A percentile compares a stretch with the other conserved stretches of the same genome.
Conservation (phyloP, 2,329 filamentous ascomycete species). For the Fonsecaea multimorphosa region DNA sequence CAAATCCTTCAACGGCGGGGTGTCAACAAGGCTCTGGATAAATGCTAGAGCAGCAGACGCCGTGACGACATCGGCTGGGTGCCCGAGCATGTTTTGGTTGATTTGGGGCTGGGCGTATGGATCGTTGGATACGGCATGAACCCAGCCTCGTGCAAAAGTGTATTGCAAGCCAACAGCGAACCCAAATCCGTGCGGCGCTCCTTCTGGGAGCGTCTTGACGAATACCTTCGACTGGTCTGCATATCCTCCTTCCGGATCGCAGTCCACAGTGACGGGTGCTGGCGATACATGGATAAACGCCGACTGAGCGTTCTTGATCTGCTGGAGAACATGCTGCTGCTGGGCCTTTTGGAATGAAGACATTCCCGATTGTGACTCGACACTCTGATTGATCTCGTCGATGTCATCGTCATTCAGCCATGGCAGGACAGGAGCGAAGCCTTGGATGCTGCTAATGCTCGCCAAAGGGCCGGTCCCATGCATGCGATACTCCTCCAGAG, state of each 20-base stretch:
- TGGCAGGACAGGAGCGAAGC: constrained; percentile 46
- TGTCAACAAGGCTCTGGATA: background rate
- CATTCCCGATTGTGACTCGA: constrained; percentile 40
- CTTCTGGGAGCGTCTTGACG: background rate
- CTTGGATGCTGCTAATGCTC: constrained; percentile 43
- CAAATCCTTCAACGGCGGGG: background rate
- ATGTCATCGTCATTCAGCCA: constrained; percentile 43
- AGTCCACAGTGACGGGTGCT: background rate
- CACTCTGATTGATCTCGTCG: constrained; percentile 41
- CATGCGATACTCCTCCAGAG: constrained; percentile 42
- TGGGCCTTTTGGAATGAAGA: constrained; percentile 45
- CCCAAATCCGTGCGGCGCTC: constrained; percentile 2
- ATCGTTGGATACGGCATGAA: background rate
- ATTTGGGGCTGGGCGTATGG: background rate
- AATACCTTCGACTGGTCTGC: background rate
- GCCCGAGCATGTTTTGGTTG: constrained; percentile 4
- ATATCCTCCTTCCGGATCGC: background rate
- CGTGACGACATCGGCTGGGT: background rate
- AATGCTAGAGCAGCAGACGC: constrained; percentile 44
- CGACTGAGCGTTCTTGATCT: background rate
- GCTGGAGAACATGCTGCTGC: constrained; percentile 35
- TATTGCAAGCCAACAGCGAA: background rate
- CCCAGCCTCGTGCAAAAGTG: constrained; percentile 3
- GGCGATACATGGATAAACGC: background rate
- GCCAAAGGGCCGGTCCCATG: constrained; percentile 42